Percentiles rank a stretch among this genome's conserved stretches.
Conservation (phyloP, 495 filamentous ascomycete species). For the Aspergillus asperescens region DNA sequence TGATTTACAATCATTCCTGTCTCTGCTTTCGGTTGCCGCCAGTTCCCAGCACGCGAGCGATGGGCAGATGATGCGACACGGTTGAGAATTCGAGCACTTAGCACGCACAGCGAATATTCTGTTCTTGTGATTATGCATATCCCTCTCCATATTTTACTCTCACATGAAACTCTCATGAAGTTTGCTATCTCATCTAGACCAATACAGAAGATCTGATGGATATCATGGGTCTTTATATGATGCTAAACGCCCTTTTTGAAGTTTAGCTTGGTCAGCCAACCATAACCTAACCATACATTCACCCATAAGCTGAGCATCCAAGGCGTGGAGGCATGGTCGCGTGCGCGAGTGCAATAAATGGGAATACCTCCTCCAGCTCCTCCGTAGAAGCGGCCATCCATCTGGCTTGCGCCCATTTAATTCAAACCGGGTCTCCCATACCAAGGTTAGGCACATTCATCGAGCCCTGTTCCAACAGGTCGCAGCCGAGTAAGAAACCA, state of each 20-base stretch:
- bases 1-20: constrained; percentile 9
- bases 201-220: constrained; percentile 10
- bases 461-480: background rate
- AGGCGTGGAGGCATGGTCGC: background rate
- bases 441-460: background rate
- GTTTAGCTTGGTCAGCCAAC: background rate
- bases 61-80: constrained; percentile 26
- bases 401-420: too few relatives aligned
- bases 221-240: background rate
- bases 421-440: background rate
- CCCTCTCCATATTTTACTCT: constrained; percentile 15
- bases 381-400: too few relatives aligned
- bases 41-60: constrained; percentile 7
- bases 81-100: constrained; percentile 37
- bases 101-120: constrained; percentile 41
- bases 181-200: constrained; percentile 12
- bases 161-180: constrained; percentile 1
- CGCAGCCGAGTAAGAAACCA: background rate
- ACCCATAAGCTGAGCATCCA: background rate
- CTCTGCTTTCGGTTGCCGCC: constrained; percentile 3
- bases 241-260: background rate
- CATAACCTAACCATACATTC: background rate
- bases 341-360: background rate
- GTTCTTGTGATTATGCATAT: constrained; percentile 30
- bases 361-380: too few relatives aligned